Evolutionary conservation across 257 asterid genomes (phyloP).

Genomic region (Plectranthus barbatus): DNA sequence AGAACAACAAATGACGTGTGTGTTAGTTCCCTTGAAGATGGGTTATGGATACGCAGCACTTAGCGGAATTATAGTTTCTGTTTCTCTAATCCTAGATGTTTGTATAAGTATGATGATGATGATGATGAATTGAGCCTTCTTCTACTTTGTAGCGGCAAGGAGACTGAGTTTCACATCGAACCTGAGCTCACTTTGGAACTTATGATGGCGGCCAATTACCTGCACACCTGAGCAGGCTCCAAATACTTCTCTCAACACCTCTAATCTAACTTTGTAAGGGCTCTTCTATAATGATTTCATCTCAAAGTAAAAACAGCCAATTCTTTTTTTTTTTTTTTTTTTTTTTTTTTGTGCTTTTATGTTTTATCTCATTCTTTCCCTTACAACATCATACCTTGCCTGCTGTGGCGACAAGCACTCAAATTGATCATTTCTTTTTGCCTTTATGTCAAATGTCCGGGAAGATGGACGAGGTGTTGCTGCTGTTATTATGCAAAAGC

Average conservation of each 20-base stretch:
- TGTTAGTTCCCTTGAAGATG: background rate
- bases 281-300: background rate
- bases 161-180: conserved; percentile 79
- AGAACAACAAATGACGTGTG: background rate
- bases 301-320: background rate
- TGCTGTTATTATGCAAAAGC: conserved; percentile 11
- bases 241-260: conserved; percentile 15
- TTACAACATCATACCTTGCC: too few species aligned
- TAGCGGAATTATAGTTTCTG: background rate
- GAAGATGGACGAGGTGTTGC: conserved; percentile 5
- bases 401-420: too few species aligned
- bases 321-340: too few species aligned
- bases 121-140: background rate
- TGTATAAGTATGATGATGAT: background rate
- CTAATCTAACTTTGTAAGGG: conserved; percentile 20
- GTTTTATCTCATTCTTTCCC: too few species aligned
- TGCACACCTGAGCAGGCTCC: conserved; percentile 53
- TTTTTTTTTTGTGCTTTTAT: too few species aligned
- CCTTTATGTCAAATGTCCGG: background rate
- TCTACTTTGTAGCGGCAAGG: conserved; percentile 63
- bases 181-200: conserved; percentile 89
- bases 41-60: background rate
- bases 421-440: background rate
- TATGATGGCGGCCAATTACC: conserved; percentile 90
- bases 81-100: background rate